Evolutionary conservation across 495 filamentous ascomycete species (phyloP).

Genomic region (Diplogelasinospora grovesii): DNA sequence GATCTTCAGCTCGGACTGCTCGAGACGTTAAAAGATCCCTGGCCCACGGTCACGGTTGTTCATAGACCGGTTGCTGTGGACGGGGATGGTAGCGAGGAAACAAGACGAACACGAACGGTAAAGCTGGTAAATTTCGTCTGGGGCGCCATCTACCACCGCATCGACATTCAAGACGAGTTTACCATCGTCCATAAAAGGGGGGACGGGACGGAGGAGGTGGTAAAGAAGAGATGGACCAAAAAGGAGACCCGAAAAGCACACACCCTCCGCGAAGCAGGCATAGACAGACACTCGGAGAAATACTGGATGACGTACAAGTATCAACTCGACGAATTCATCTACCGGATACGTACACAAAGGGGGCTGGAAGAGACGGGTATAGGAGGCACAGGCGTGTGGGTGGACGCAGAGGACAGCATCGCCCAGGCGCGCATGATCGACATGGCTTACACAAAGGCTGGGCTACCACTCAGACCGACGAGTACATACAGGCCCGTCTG

Average conservation of each 20-base stretch:
- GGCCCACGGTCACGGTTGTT: constrained; percentile 12
- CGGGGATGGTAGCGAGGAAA: constrained; percentile 28
- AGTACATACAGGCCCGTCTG: constrained; percentile 22
- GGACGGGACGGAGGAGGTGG: constrained; percentile 13
- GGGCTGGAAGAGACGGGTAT: too few relatives aligned
- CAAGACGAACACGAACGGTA: constrained; percentile 34
- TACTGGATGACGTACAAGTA: constrained; percentile 48
- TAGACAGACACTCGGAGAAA: constrained; percentile 29
- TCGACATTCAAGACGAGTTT: constrained; percentile 43
- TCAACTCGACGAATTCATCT: constrained; percentile 53
- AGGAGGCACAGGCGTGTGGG: constrained; percentile 39
- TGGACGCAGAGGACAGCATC: constrained; percentile 45
- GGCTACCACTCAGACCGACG: constrained; percentile 36
- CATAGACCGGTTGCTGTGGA: constrained; percentile 25
- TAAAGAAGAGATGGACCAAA: constrained; percentile 42
- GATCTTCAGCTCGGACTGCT: constrained; percentile 25
- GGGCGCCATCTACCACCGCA: constrained; percentile 41
- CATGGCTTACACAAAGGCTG: constrained; percentile 42
- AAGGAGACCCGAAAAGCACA: constrained; percentile 41
- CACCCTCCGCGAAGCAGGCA: constrained; percentile 31
- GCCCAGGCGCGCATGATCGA: constrained; percentile 49
- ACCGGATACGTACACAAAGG: constrained; percentile 42
- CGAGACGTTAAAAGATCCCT: constrained; percentile 13
- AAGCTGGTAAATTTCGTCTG: constrained; percentile 36
- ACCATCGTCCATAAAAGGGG: constrained; percentile 22